Base-by-base conservation (phyloP, 2,329 filamentous ascomycete genomes). In the Dryadomyces quercivorus region DNA sequence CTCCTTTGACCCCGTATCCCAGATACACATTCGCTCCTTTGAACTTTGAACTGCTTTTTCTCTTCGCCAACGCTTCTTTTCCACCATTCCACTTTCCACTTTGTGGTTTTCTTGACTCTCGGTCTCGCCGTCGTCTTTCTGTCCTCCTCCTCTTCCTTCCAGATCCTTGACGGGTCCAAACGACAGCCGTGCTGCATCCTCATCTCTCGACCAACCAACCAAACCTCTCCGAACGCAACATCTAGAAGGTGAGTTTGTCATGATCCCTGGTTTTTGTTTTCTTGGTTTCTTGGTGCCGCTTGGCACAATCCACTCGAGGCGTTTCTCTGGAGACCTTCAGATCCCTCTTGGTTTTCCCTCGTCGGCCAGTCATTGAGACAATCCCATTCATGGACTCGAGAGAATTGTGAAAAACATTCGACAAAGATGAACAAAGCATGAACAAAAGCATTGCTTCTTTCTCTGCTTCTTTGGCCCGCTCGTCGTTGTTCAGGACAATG, bases 161-260 rank as follows among this genome's bases (percentile, higher is more conserved):
- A 13, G 36, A 40, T 60, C 58, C 60, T 62, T 58, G 61, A 59
- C 59, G 57, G 59, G 57, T 60, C 34, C 57, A 55, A 53, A 52
- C 55, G 55, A 59, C 61, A 62, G 61, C 60, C 58, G 61, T 58
- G 61, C 61, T 62, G 59, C 57, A 44, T 51, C 53, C 57, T 18
- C 22, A n/a, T 34, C 42, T 38, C 15, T 31, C 26, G n/a, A n/a
- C 55, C 38, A 51, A 56, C 52, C 54, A 56, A 55, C 53, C 50
- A 52, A 38, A 40, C 26, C 26, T 5, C 26, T 31, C 26, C 4
- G 4, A 31, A 31, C 26, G 26, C 26, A 31, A 31, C 26, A 31
- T 31, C 26, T 31, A 31, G 26, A 31, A 31, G 26, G 26, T 31
- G 8, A 31, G 26, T 8, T 8, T 8, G 8, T 31, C 26, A 31